Base-by-base conservation (phyloP, 2,329 filamentous ascomycete species). In the Pezicula rhizophila region DNA sequence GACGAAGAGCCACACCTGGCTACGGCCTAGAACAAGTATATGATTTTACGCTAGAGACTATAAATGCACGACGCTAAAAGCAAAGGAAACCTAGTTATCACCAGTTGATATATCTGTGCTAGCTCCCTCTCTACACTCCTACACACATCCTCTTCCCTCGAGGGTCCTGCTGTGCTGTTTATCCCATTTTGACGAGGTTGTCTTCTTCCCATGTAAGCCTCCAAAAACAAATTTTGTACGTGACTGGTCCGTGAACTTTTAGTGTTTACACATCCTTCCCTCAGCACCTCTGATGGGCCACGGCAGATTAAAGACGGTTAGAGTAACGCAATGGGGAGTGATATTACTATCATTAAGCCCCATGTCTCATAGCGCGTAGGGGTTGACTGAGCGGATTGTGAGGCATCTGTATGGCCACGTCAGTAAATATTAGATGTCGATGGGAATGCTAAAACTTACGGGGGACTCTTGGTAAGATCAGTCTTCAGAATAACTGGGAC, bases 401-500 rank as follows among this genome's bases (percentile, higher is more conserved):
- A 91, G 69, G 74, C 87, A 91, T 60, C 86, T 90, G 58, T 18
- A 55, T 34, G 43, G 14, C 42, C 14, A 14, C n/a, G 58, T 78
- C 69, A 77, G 72, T 62, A 58, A 45, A 12, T 8, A 33, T 18
- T 5, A 39, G 42, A 12, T n/a, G 12, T 4, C 20, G 15, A 12
- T 14, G 28, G 25, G 20, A 40, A 25, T 25, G 17, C 33, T 42
- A 50, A 31, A 42, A 92, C 93, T 84, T 87, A 99, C 91, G 93
- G 93, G 72, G 93, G 93, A 74, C 92, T 97, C 87, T 99, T 99
- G 73, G 79, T 89, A 63, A 99, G 80, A 73, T 99, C 93, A 57
- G 93, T 97, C 84, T 96, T 97, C 64, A 99, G 74, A 67, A 99
- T 95, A 58, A 99, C 87, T n/a, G 93, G 93, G 53, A 99, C 87